phyloP scores from a whole-genome alignment of 1,284 basidiomycete genomes.

The Austroboletus rostrupii region DNA sequence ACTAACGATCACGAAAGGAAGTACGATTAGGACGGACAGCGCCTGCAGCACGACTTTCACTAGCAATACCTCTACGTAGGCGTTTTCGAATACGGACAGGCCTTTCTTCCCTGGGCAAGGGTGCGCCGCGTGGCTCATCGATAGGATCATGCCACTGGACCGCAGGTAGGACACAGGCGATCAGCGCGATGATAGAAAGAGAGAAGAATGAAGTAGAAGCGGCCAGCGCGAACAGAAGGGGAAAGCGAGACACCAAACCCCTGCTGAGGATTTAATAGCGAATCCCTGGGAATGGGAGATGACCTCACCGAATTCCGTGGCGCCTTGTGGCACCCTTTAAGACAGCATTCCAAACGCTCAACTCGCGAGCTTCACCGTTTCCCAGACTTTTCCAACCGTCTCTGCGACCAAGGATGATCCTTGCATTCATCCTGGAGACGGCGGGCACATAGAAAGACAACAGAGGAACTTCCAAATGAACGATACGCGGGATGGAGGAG shows the following conservation, averaged over 20 bases:
- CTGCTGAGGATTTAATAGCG: slow-evolving; percentile 34
- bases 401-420: slow-evolving; percentile 60
- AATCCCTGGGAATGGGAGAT: slow-evolving; percentile 1
- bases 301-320: slow-evolving; percentile 59
- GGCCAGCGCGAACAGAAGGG: slow-evolving; percentile 45
- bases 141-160: slow-evolving; percentile 30
- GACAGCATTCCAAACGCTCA: slow-evolving; percentile 59
- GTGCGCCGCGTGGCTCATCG: slow-evolving; percentile 9
- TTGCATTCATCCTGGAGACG: slow-evolving; percentile 47
- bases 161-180: slow-evolving; percentile 50
- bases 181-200: slow-evolving; percentile 32
- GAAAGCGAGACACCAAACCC: slow-evolving; percentile 67
- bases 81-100: slow-evolving; percentile 25
- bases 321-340: slow-evolving; percentile 59
- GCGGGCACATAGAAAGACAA: slow-evolving; percentile 48
- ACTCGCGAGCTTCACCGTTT: slow-evolving; percentile 62
- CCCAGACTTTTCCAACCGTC: slow-evolving; percentile 69
- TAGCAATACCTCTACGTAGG: slow-evolving; percentile 15
- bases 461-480: slow-evolving; percentile 51
- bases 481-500: slow-evolving; percentile 37
- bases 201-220: slow-evolving; percentile 40
- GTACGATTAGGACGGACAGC: slow-evolving; percentile 18
- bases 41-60: slow-evolving; percentile 19
- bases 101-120: slow-evolving; percentile 21
- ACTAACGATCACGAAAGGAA: slow-evolving; percentile 5